Conservation (phyloP, 768 basidiomycete species). For the Kwoniella bestiolae region DNA sequence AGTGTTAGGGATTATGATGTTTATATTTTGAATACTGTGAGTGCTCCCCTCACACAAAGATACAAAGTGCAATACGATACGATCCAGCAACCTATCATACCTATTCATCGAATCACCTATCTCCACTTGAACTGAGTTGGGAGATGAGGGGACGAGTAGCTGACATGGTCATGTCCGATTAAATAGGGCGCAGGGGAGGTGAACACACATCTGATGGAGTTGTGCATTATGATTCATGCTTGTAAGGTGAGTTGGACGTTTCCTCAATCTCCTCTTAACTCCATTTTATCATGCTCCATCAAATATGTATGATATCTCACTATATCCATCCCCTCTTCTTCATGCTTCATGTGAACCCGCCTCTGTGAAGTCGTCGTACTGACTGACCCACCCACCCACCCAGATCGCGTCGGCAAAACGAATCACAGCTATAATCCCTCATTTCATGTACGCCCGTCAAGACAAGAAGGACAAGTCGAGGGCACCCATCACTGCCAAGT, state of each 20-base stretch:
- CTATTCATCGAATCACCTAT: too few species aligned
- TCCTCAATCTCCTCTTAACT: not conserved
- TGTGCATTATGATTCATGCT: constrained; percentile 96
- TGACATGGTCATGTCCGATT: not conserved
- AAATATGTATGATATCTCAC: too few species aligned
- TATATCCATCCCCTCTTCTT: too few species aligned
- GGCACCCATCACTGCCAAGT: constrained; percentile 96
- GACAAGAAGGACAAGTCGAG: constrained; percentile 98
- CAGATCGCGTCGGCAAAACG: constrained; percentile 85
- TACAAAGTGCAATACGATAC: too few species aligned
- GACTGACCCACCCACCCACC: not conserved
- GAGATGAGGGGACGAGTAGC: too few species aligned
- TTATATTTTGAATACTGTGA: constrained; percentile 82
- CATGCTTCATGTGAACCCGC: too few species aligned
- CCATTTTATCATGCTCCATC: too few species aligned
- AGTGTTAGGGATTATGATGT: constrained; percentile 97
- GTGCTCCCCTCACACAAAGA: constrained; percentile 18
- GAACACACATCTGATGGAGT: constrained; percentile 97
- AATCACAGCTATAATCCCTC: constrained; percentile 96
- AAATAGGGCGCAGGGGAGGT: constrained; percentile 65
- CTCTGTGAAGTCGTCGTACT: too few species aligned
- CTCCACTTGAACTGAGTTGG: too few species aligned
- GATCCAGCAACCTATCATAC: too few species aligned
- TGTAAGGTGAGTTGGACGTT: constrained; percentile 67
- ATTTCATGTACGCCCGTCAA: constrained; percentile 94